Conservation (phyloP, 345 rosid genomes). For the Murraya paniculata region DNA sequence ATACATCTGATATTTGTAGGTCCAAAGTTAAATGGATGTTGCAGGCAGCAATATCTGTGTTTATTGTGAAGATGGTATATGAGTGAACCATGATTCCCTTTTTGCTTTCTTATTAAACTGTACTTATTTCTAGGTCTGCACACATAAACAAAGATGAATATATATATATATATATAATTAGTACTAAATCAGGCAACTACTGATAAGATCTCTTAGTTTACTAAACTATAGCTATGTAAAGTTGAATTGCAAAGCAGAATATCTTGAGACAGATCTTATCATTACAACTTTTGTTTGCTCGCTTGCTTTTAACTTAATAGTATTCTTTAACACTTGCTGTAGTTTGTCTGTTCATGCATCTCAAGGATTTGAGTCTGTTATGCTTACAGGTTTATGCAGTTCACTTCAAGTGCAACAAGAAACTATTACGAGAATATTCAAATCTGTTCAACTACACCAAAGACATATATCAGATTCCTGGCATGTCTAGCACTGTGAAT, state of each 20-base stretch:
- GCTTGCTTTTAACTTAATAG: neutral
- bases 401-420: conserved; percentile 84
- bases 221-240: neutral
- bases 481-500: conserved; percentile 62
- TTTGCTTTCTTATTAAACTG: neutral
- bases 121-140: neutral
- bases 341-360: neutral
- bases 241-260: neutral
- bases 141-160: no score
- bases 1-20: neutral
- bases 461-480: conserved; percentile 54
- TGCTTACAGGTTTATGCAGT: conserved; percentile 59
- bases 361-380: neutral
- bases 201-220: neutral
- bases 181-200: neutral
- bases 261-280: neutral
- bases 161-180: neutral
- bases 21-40: neutral
- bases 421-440: conserved; percentile 61
- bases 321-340: neutral
- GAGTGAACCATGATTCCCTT: neutral
- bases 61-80: neutral
- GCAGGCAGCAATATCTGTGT: neutral
- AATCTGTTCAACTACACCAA: conserved; percentile 70
- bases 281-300: neutral